Percentiles rank a stretch among this genome's conserved stretches.
These are phyloP conservation scores for Tricholoma matsutake DNA, from an alignment of 768 basidiomycete species.

Conservation along the genomic window DNA sequence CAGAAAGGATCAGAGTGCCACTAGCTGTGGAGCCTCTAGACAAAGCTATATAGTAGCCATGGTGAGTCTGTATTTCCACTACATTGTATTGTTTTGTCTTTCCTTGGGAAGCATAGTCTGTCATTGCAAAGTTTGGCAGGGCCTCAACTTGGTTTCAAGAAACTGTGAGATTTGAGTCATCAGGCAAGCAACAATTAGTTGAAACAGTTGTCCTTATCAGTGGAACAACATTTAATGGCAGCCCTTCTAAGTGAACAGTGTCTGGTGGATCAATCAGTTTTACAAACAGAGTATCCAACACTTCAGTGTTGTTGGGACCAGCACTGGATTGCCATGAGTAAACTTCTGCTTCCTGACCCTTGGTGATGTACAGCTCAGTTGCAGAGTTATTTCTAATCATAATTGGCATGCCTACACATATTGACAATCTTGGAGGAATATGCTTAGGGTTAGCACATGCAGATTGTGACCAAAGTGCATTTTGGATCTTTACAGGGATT, in stretches of 20 bases:
- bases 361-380: constrained; percentile 33
- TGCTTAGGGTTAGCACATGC: not conserved
- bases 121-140: constrained; percentile 16
- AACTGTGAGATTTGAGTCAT: not conserved
- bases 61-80: constrained; percentile 21
- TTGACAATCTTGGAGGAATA: constrained; percentile 4
- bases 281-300: not conserved
- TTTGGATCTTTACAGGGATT: not conserved
- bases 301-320: not conserved
- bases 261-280: not conserved
- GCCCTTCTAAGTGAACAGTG: not conserved
- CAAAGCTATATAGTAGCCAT: constrained; percentile 29
- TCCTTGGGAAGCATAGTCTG: constrained; percentile 33
- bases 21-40: constrained; percentile 25
- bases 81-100: constrained; percentile 25
- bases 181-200: not conserved
- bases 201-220: not conserved
- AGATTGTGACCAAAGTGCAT: not conserved
- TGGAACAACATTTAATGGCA: not conserved
- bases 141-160: not conserved
- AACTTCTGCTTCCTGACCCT: constrained; percentile 27
- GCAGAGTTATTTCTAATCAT: constrained; percentile 31
- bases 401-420: constrained; percentile 33
- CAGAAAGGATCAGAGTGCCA: constrained; percentile 29
- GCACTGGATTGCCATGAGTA: not conserved